These are phyloP conservation scores for Bryoerythrophyllum caledonicum DNA, from an alignment of 225 moss, liverwort and hornwort species.

Conservation along the genomic window DNA sequence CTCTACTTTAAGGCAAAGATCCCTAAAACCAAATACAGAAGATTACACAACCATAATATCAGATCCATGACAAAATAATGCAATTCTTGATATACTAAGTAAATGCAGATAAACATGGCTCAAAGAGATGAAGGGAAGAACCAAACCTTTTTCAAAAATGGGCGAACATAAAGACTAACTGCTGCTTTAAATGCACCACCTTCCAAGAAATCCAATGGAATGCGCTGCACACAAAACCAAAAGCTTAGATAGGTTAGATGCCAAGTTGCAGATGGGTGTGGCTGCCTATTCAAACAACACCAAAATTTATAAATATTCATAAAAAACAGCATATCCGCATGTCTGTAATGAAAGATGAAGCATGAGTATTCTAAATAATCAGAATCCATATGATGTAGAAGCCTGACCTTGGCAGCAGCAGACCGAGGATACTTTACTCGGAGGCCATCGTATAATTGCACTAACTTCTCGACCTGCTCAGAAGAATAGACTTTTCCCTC, in stretches of 20 bases:
- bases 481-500: constrained; percentile 46
- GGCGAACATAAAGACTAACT: constrained; percentile 66
- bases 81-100: not conserved
- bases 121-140: not conserved
- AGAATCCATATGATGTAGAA: not conserved
- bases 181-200: constrained; percentile 64
- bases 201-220: constrained; percentile 93
- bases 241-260: not conserved
- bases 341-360: not conserved
- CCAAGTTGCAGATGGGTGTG: not conserved
- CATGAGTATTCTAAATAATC: not conserved
- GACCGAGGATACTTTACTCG: constrained; percentile 78
- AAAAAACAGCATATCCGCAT: not conserved
- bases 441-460: constrained; percentile 64
- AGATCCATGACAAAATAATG: constrained; percentile 4
- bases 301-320: not conserved
- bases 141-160: constrained; percentile 78
- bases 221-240: constrained; percentile 58
- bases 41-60: constrained; percentile 15
- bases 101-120: not conserved
- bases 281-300: not conserved
- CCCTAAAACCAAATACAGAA: constrained; percentile 17
- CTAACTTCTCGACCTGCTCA: constrained; percentile 70
- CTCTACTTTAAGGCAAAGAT: not conserved
- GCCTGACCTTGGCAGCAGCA: constrained; percentile 80